Percentiles rank a stretch among this genome's conserved stretches.
Evolutionary conservation across 306 rosid species (phyloP).

Genomic region (Vachellia pachyceras): DNA sequence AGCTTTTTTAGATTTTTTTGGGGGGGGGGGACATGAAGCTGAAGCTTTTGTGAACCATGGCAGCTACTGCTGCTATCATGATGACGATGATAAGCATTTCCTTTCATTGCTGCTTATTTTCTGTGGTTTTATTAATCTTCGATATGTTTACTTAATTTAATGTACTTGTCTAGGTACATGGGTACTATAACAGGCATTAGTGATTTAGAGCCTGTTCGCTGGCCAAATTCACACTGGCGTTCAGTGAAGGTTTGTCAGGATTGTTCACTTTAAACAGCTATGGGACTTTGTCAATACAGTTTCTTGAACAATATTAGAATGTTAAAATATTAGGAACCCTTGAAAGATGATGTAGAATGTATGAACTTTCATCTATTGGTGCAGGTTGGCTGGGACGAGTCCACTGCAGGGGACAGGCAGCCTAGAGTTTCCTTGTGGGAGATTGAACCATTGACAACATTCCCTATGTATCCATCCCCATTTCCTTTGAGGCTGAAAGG

Average conservation of each 20-base stretch:
- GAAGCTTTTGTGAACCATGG: neutral
- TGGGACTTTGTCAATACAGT: slow-evolving; percentile 35
- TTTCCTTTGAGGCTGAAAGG: slow-evolving; percentile 85
- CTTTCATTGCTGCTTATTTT: neutral
- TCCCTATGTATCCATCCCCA: slow-evolving; percentile 90
- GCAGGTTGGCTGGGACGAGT: slow-evolving; percentile 98
- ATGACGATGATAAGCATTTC: neutral
- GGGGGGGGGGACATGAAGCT: neutral
- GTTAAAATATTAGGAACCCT: slow-evolving; percentile 5
- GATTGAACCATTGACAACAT: slow-evolving; percentile 89
- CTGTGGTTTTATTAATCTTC: neutral
- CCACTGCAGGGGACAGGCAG: slow-evolving; percentile 93
- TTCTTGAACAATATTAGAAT: slow-evolving; percentile 20
- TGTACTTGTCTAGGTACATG: slow-evolving; percentile 63
- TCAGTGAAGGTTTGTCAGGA: slow-evolving; percentile 73
- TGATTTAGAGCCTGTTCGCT: slow-evolving; percentile 73
- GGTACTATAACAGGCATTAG: slow-evolving; percentile 80
- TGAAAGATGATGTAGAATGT: slow-evolving; percentile 16
- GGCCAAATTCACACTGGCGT: slow-evolving; percentile 83
- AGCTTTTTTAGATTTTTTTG: too few species aligned
- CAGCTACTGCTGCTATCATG: neutral
- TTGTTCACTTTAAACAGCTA: slow-evolving; percentile 32
- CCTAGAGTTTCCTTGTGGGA: slow-evolving; percentile 96
- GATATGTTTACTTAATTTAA: slow-evolving; percentile 26
- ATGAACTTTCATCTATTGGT: slow-evolving; percentile 32